These are phyloP conservation scores for Atkinsonella hypoxylon DNA, from an alignment of 2,329 filamentous ascomycete genomes.

Conservation along the genomic window DNA sequence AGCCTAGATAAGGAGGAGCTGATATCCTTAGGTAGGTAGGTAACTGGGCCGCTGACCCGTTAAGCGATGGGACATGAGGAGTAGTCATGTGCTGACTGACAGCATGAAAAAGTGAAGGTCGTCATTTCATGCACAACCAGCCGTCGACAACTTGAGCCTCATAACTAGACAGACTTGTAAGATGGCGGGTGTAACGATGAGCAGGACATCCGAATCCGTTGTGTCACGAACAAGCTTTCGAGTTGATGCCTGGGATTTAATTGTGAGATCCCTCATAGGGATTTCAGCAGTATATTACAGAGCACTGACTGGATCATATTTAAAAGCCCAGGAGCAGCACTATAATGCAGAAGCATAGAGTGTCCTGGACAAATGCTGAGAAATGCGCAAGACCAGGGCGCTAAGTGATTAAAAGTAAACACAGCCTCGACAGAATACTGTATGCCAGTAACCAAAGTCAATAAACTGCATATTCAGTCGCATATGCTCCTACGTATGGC, in stretches of 20 bases:
- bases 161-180: not conserved
- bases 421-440: not conserved
- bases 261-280: too few species aligned
- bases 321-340: too few species aligned
- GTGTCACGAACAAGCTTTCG: not conserved
- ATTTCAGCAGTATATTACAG: too few species aligned
- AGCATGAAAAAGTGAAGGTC: not conserved
- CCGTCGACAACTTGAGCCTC: not conserved
- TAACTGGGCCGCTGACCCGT: too few species aligned
- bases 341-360: too few species aligned
- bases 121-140: not conserved
- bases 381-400: not conserved
- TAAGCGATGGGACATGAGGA: not conserved
- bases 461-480: too few species aligned
- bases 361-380: not conserved
- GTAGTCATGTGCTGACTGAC: not conserved
- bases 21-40: too few species aligned
- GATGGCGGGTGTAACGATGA: not conserved
- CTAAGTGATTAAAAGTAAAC: too few species aligned
- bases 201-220: not conserved
- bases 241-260: not conserved
- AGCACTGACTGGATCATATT: too few species aligned
- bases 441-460: not conserved
- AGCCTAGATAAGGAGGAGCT: too few species aligned
- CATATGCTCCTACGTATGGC: not conserved